phyloP scores from a whole-genome alignment of 148 eudicot species.

The Selenicereus undatus region DNA sequence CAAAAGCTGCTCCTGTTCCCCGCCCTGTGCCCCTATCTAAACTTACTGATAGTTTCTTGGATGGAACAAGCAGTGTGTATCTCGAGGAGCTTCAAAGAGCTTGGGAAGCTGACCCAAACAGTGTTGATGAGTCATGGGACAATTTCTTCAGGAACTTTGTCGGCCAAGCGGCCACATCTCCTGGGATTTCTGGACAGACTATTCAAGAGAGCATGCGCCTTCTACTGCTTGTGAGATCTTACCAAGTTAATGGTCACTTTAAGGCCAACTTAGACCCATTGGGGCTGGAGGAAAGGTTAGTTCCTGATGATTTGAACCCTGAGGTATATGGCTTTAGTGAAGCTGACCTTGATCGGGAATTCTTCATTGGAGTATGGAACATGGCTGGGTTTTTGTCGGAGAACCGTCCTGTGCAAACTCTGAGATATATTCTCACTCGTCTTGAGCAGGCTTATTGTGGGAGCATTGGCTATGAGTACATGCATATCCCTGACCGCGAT shows the following conservation, averaged over 20 bases:
- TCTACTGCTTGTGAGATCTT: constrained; percentile 13
- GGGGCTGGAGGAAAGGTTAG: constrained; percentile 3
- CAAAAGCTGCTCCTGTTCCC: constrained; percentile 4
- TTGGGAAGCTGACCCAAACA: constrained; percentile 11
- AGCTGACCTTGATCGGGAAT: constrained; percentile 12
- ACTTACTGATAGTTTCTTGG: constrained; percentile 12
- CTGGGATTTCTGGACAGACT: constrained; percentile 13
- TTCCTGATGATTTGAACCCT: constrained; percentile 13
- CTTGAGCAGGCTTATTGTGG: constrained; percentile 17
- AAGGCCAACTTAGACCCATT: constrained; percentile 11
- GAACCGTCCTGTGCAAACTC: constrained; percentile 14
- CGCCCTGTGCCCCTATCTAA: constrained; percentile 16
- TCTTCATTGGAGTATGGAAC: constrained; percentile 10
- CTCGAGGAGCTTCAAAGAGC: constrained; percentile 12
- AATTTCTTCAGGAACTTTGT: constrained; percentile 14
- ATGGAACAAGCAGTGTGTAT: constrained; percentile 10
- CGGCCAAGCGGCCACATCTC: constrained; percentile 5
- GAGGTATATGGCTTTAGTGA: constrained; percentile 9
- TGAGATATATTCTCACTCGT: constrained; percentile 7
- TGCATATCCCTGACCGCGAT: constrained; percentile 10
- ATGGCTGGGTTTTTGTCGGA: constrained; percentile 12
- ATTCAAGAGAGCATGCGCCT: constrained; percentile 14
- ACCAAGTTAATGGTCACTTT: constrained; percentile 15
- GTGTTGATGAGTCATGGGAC: constrained; percentile 16
- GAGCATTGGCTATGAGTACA: constrained; percentile 11